Percentiles rank a stretch among this genome's conserved stretches.
Evolutionary conservation across 2,329 filamentous ascomycete species (phyloP).

Genomic region (Fusarium avenaceum): DNA sequence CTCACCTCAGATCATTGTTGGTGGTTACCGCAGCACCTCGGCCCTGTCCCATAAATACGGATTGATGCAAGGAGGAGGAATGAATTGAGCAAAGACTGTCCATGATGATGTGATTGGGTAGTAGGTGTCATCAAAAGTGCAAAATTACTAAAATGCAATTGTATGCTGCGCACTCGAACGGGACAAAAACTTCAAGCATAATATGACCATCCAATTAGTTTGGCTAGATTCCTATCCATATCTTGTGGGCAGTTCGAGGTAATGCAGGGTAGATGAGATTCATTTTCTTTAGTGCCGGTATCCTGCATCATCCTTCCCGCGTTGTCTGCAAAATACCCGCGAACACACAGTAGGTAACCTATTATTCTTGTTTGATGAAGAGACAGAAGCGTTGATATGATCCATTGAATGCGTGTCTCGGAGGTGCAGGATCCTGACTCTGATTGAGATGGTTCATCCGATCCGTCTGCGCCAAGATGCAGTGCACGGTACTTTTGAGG

Average conservation of each 20-base stretch:
- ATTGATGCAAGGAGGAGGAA: too few relatives aligned
- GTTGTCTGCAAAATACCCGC: background rate
- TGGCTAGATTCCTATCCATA: background rate
- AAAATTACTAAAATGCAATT: background rate
- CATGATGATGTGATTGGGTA: too few relatives aligned
- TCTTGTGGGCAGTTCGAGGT: background rate
- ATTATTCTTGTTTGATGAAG: background rate
- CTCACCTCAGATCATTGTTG: background rate
- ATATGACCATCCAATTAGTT: background rate
- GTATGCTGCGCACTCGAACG: background rate
- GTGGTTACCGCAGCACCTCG: background rate
- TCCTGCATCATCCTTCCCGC: constrained; percentile 19
- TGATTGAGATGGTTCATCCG: background rate
- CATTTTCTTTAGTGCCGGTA: constrained; percentile 8
- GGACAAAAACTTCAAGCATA: background rate
- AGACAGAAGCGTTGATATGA: constrained; percentile 6
- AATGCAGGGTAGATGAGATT: constrained; percentile 26
- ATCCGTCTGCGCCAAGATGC: background rate
- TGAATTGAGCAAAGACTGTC: too few relatives aligned
- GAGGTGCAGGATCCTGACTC: constrained; percentile 20
- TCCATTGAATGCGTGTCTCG: constrained; percentile 24
- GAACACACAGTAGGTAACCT: background rate
- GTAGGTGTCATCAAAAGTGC: background rate
- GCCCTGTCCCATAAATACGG: background rate
- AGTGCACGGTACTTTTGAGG: background rate